Evolutionary conservation across 371 early-diverging fungal genomes (phyloP).

Genomic region (Syncephalis fuscata): DNA sequence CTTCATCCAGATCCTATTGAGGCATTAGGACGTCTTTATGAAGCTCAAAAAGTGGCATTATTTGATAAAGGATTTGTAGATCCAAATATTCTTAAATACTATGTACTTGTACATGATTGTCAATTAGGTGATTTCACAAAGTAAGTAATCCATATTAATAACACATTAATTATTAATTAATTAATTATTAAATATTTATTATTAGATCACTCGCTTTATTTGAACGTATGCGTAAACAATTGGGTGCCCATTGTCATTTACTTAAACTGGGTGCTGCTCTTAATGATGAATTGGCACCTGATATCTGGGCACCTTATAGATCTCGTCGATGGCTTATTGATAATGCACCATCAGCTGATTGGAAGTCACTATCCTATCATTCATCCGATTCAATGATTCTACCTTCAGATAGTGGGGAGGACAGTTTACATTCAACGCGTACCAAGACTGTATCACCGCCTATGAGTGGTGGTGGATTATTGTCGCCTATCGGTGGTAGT

Average conservation of each 20-base stretch:
- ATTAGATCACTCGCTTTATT: conserved; percentile 34
- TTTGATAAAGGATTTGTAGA: conserved; percentile 48
- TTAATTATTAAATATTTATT: background rate
- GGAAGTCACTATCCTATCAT: too few relatives aligned
- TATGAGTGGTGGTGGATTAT: too few relatives aligned
- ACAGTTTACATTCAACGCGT: too few relatives aligned
- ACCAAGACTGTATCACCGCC: too few relatives aligned
- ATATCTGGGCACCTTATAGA: too few relatives aligned
- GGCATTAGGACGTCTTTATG: conserved; percentile 37
- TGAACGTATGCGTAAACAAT: conserved; percentile 41
- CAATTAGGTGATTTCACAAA: conserved; percentile 26
- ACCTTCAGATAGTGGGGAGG: too few relatives aligned
- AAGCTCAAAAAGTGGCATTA: conserved; percentile 31
- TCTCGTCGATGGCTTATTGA: too few relatives aligned
- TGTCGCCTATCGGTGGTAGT: too few relatives aligned
- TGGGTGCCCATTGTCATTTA: conserved; percentile 46
- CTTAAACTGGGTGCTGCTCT: conserved; percentile 31
- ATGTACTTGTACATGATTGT: conserved; percentile 59
- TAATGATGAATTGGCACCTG: too few relatives aligned
- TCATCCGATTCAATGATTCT: too few relatives aligned
- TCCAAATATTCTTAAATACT: conserved; percentile 43
- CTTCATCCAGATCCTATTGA: conserved; percentile 59
- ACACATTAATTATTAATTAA: background rate
- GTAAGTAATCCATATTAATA: conserved; percentile 16
- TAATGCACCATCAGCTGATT: too few relatives aligned